Evolutionary conservation across 306 rosid species (phyloP), one percentile per base, ranked within the genome.

Genomic region (Acacia acuminata): DNA sequence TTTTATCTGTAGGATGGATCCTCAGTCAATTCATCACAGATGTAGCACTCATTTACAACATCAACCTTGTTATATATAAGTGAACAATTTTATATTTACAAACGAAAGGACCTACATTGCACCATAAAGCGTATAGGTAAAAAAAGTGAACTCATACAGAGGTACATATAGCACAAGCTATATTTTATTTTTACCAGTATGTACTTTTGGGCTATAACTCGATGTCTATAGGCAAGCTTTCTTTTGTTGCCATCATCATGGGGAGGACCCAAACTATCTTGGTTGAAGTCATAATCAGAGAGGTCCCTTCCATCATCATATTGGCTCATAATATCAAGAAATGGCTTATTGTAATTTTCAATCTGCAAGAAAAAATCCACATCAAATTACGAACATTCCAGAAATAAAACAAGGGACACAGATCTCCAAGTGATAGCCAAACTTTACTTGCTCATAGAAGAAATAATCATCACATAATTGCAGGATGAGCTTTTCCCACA

Each of bases 141-240:
- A 16, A 56, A 55, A 83, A 43, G 53, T 78, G 79, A 79, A 53
- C 66, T 44, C 27, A 42, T 13, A 64, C 12, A 71, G 45, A 72
- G 13, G 34, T 25, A 27, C 20, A 14, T 0, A 25, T 25, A 72
- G 50, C 63, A 76, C 43, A 82, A 67, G 76, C 45, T 30, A 48
- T 27, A 80, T 9, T 43, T 65, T 17, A 50, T 65, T 60, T 78
- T 71, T 84, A 95, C 99, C 99, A 88, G 79, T 44, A 56, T 71
- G 83, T 93, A 95, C 67, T 90, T 92, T 65, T 85, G 76, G 70
- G 96, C 86, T 76, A 95, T 85, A 82, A 86, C 63, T 50, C 98
- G 87, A 79, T 95, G 96, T 86, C 98, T 93, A 79, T 92, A 95
- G n/a, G 97, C 97, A 36, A 95, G 87, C 81, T 95, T 95, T 77